These are phyloP conservation scores for Scytalidium sp. DNA, from an alignment of 2,329 filamentous ascomycete genomes.

Conservation along the genomic window DNA sequence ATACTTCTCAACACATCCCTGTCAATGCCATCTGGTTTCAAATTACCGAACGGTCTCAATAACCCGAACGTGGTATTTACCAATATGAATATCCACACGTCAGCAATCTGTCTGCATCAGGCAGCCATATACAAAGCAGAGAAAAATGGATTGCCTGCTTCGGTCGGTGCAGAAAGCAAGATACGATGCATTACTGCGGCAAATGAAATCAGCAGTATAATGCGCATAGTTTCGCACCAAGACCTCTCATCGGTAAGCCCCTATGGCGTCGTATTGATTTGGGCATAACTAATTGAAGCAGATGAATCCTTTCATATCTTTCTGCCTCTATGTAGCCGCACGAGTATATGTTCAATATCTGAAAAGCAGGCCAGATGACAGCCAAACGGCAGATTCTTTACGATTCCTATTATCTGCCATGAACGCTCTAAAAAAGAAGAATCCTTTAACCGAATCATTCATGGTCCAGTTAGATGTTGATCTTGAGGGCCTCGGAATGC, in stretches of 20 bases:
- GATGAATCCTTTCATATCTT: constrained; percentile 95
- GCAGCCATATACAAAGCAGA: constrained; percentile 97
- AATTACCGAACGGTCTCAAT: constrained; percentile 70
- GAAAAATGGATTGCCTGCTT: constrained; percentile 73
- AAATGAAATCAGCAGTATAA: constrained; percentile 89
- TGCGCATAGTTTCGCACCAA: constrained; percentile 90
- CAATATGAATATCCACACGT: constrained; percentile 97
- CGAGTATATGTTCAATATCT: constrained; percentile 94
- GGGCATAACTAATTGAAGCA: too few species aligned
- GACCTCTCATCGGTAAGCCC: constrained; percentile 74
- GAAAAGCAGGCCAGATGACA: constrained; percentile 88
- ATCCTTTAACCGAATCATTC: constrained; percentile 92
- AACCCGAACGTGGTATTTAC: constrained; percentile 87
- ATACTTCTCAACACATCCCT: constrained; percentile 85
- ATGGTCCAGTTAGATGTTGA: constrained; percentile 91
- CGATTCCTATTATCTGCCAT: constrained; percentile 89
- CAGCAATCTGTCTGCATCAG: constrained; percentile 95
- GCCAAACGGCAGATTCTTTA: constrained; percentile 73
- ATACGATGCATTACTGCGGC: constrained; percentile 90
- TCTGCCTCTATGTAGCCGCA: constrained; percentile 93
- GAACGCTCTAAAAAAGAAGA: constrained; percentile 82
- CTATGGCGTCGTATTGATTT: too few species aligned
- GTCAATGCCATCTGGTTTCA: constrained; percentile 75
- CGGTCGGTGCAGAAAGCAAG: constrained; percentile 85
- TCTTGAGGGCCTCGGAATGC: constrained; percentile 68